These are phyloP conservation scores for Datura wrightii DNA, from an alignment of 257 asterid genomes.

Conservation along the genomic window DNA sequence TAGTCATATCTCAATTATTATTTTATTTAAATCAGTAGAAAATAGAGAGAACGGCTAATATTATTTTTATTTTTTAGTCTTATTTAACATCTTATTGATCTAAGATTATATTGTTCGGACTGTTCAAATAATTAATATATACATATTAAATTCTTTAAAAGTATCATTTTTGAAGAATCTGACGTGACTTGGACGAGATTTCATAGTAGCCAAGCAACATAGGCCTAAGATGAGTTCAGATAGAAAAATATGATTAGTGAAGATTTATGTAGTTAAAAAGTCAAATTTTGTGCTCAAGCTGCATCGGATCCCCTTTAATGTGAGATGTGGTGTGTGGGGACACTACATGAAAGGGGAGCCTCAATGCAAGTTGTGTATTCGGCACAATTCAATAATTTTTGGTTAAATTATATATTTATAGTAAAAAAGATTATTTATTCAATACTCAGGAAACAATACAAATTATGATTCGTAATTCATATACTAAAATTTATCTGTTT, in stretches of 20 bases:
- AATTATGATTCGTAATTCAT: background rate
- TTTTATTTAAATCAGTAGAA: background rate
- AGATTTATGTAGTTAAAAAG: background rate
- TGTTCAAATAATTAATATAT: background rate
- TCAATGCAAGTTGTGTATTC: no score
- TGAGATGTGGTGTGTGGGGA: background rate
- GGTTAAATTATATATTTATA: background rate
- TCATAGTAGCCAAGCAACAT: background rate
- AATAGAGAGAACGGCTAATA: background rate
- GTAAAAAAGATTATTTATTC: background rate
- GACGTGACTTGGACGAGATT: no score
- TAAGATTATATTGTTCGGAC: background rate
- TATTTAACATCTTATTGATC: background rate
- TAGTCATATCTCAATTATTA: background rate
- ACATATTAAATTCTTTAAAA: accelerated
- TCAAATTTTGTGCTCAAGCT: background rate
- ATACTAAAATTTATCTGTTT: no score
- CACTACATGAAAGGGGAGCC: background rate
- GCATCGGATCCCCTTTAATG: background rate
- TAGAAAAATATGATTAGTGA: background rate
- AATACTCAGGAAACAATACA: background rate
- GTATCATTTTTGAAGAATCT: background rate
- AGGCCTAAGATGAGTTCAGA: background rate
- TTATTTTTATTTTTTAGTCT: background rate
- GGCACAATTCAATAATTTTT: background rate